Conservation (phyloP, 495 filamentous ascomycete species). For the Sporormia fimetaria region DNA sequence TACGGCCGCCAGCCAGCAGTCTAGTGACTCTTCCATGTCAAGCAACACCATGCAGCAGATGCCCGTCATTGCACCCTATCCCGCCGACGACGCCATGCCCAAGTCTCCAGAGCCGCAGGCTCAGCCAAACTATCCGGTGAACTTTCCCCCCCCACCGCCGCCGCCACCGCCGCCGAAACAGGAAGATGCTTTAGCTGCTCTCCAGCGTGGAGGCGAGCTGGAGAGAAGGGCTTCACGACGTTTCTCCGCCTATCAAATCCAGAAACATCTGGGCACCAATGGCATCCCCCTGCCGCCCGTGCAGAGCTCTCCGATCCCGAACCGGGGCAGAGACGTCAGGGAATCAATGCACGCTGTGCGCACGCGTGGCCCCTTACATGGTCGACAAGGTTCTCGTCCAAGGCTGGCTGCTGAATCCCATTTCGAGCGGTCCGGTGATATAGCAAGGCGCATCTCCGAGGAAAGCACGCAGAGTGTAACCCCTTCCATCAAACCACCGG, state of each 20-base stretch:
- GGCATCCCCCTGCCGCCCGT: slow-evolving; percentile 75
- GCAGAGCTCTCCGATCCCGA: slow-evolving; percentile 78
- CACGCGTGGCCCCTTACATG: slow-evolving; percentile 59
- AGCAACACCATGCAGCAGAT: slow-evolving; percentile 58
- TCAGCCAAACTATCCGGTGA: slow-evolving; percentile 38
- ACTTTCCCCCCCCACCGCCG: slow-evolving; percentile 24
- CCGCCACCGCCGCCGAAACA: slow-evolving; percentile 54
- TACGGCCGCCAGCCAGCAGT: slow-evolving; percentile 34
- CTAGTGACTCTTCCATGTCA: slow-evolving; percentile 46
- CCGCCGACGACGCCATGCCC: slow-evolving; percentile 45
- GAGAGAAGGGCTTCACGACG: slow-evolving; percentile 84
- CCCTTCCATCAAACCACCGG: slow-evolving; percentile 34
- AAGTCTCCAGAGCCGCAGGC: slow-evolving; percentile 47
- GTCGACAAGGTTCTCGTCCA: slow-evolving; percentile 47
- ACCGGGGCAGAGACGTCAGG: slow-evolving; percentile 74
- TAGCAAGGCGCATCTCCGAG: slow-evolving; percentile 55
- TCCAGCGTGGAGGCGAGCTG: slow-evolving; percentile 85
- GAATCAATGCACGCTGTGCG: slow-evolving; percentile 91
- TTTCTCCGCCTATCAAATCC: slow-evolving; percentile 92
- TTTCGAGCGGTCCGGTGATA: slow-evolving; percentile 43
- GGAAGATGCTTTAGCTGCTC: slow-evolving; percentile 79
- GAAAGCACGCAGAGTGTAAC: slow-evolving; percentile 34
- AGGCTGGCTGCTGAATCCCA: slow-evolving; percentile 45
- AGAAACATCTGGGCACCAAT: slow-evolving; percentile 77
- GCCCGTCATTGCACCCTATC: slow-evolving; percentile 53